Percentiles rank a stretch among this genome's conserved stretches.
These are phyloP conservation scores for Prunus yedoensis DNA, from an alignment of 331 rosid genomes.

Conservation along the genomic window DNA sequence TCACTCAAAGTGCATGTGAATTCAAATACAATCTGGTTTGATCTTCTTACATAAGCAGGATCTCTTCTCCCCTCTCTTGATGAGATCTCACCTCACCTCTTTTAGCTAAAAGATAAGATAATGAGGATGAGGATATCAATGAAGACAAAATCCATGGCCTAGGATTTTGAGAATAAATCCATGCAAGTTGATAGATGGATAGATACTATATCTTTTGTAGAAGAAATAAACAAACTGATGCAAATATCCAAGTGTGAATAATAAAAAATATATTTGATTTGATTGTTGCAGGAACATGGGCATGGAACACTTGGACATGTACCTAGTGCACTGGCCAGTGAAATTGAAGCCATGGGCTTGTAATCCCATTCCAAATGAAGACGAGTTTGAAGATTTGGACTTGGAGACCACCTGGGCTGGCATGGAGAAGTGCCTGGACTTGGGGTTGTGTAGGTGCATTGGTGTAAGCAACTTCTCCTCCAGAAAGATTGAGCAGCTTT, in stretches of 20 bases:
- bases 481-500: slow-evolving; percentile 52
- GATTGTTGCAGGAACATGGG: slow-evolving; percentile 48
- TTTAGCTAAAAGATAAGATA: neutral
- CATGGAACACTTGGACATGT: slow-evolving; percentile 82
- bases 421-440: slow-evolving; percentile 75
- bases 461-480: slow-evolving; percentile 92
- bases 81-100: slow-evolving; percentile 11
- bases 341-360: slow-evolving; percentile 77
- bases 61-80: neutral
- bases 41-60: neutral
- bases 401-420: slow-evolving; percentile 73
- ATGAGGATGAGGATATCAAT: slow-evolving; percentile 2
- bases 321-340: slow-evolving; percentile 93
- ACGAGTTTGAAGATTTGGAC: slow-evolving; percentile 70
- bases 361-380: slow-evolving; percentile 66
- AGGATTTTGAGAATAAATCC: slow-evolving; percentile 22
- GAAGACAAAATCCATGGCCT: neutral
- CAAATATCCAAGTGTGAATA: no score
- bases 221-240: no score
- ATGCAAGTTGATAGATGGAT: neutral
- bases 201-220: no score
- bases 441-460: slow-evolving; percentile 76
- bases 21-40: neutral
- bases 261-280: neutral
- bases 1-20: slow-evolving; percentile 23